These are phyloP conservation scores for Penicillium rolfsii DNA, from an alignment of 2,329 filamentous ascomycete species.

Conservation along the genomic window DNA sequence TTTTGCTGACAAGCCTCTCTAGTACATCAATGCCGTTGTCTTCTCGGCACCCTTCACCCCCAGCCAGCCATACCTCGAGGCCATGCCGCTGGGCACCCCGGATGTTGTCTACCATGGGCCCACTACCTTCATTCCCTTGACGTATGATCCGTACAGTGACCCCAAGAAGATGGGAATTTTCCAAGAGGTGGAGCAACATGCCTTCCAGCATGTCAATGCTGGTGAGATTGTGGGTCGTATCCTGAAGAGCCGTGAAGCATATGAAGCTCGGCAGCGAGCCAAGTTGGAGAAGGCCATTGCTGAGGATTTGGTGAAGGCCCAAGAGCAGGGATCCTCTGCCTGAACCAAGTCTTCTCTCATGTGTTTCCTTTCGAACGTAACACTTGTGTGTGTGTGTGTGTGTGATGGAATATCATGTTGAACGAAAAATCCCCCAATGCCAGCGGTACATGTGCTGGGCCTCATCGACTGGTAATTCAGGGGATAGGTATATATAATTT, in stretches of 20 bases:
- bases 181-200: conserved; percentile 73
- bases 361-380: not conserved
- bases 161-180: conserved; percentile 85
- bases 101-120: conserved; percentile 93
- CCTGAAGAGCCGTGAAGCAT: conserved; percentile 80
- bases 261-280: conserved; percentile 86
- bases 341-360: conserved; percentile 3
- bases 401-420: not conserved
- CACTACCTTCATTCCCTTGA: conserved; percentile 80
- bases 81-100: conserved; percentile 73
- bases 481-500: conserved; percentile 3
- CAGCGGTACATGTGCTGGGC: conserved; percentile 23
- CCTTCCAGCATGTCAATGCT: conserved; percentile 85
- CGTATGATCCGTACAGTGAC: conserved; percentile 78
- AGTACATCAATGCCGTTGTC: conserved; percentile 86
- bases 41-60: conserved; percentile 91
- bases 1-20: conserved; percentile 8
- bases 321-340: conserved; percentile 53
- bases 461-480: conserved; percentile 21
- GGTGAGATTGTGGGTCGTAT: conserved; percentile 91
- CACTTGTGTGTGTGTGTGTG: not conserved
- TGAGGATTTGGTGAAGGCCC: conserved; percentile 67
- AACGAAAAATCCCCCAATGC: conserved; percentile 15
- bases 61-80: conserved; percentile 73
- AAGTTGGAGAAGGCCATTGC: conserved; percentile 85